Conservation (phyloP, 805 yeast species). For the Candida tammaniensis region DNA sequence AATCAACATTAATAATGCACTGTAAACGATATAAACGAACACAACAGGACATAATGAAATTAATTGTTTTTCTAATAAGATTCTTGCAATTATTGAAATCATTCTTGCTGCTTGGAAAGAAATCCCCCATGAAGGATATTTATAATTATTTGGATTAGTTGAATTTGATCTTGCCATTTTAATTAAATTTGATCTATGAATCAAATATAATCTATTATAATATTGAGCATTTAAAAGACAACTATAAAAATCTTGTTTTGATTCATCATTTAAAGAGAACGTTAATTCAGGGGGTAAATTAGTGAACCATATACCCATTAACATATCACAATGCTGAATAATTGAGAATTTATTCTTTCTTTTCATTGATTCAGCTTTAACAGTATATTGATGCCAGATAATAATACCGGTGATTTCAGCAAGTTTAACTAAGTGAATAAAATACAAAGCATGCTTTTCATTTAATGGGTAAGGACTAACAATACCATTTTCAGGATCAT, state of each 20-base stretch:
- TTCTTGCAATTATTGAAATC: conserved; percentile 62
- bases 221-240: conserved; percentile 66
- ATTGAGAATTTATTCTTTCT: conserved; percentile 40
- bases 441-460: conserved; percentile 50
- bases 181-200: conserved; percentile 67
- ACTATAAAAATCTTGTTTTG: conserved; percentile 53
- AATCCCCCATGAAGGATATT: conserved; percentile 74
- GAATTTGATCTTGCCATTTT: conserved; percentile 44
- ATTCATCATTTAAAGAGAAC: conserved; percentile 55
- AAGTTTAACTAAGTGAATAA: conserved; percentile 61
- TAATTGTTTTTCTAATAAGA: conserved; percentile 48
- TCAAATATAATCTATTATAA: conserved; percentile 67
- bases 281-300: conserved; percentile 61
- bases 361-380: conserved; percentile 58
- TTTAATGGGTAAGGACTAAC: conserved; percentile 44
- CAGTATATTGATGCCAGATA: conserved; percentile 65
- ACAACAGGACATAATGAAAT: conserved; percentile 55
- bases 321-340: conserved; percentile 68
- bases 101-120: conserved; percentile 80
- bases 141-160: conserved; percentile 41
- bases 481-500: conserved; percentile 28
- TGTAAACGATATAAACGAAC: conserved; percentile 55
- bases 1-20: conserved; percentile 68
- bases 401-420: conserved; percentile 72
- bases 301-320: conserved; percentile 75